Percentiles rank a stretch among this genome's conserved stretches.
Evolutionary conservation across 2,329 filamentous ascomycete genomes (phyloP).

Genomic region (Aureobasidium lini): DNA sequence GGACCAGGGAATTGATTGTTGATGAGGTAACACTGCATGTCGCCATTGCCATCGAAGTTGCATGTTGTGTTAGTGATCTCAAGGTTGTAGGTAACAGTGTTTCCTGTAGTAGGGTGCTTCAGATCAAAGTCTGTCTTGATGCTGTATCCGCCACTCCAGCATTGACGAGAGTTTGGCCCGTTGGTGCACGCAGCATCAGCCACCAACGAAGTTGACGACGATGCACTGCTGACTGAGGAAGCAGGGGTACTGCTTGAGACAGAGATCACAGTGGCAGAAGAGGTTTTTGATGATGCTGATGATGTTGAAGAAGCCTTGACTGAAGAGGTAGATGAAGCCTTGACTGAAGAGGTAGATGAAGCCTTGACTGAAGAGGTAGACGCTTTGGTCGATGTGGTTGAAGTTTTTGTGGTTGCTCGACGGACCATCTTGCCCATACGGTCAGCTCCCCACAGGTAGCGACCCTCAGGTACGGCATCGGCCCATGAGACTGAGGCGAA

Average conservation of each 20-base stretch:
- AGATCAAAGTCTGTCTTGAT: conserved; percentile 39
- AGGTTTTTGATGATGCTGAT: neutral
- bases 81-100: conserved; percentile 28
- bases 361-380: neutral
- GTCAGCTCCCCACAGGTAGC: conserved; percentile 16
- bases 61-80: conserved; percentile 29
- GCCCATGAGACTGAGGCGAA: conserved; percentile 14
- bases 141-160: conserved; percentile 37
- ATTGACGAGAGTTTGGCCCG: conserved; percentile 32
- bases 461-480: neutral
- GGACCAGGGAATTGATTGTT: conserved; percentile 63
- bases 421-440: conserved; percentile 17
- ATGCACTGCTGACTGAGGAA: neutral
- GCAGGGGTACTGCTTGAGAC: neutral
- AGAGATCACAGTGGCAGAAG: neutral
- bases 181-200: conserved; percentile 32
- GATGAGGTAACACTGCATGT: conserved; percentile 39
- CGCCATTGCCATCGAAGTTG: conserved; percentile 33
- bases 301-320: neutral
- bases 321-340: neutral
- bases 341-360: neutral
- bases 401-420: neutral
- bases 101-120: conserved; percentile 35
- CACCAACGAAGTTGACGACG: conserved; percentile 11
- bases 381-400: too few relatives aligned